phyloP scores from a whole-genome alignment of 441 rosid species.

The Populus hybrid region DNA sequence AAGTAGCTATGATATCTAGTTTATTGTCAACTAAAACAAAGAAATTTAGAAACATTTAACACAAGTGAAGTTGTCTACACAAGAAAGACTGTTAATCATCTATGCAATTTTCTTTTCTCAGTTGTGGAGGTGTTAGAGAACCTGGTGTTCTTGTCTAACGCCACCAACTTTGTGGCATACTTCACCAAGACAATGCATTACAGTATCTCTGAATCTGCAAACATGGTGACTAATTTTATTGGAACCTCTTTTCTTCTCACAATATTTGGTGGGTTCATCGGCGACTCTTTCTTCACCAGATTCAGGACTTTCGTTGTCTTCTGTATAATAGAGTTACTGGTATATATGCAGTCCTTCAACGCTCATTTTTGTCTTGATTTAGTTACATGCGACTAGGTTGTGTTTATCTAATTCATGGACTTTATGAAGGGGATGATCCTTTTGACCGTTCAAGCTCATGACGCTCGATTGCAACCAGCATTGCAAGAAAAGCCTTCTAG shows the following conservation, averaged over 20 bases:
- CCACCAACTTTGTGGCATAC: constrained; percentile 45
- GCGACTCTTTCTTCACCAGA: constrained; percentile 52
- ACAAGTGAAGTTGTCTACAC: background rate
- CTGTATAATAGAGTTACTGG: constrained; percentile 41
- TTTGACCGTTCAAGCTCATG: constrained; percentile 50
- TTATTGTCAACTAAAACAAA: background rate
- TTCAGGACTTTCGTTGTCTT: constrained; percentile 42
- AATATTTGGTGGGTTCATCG: constrained; percentile 50
- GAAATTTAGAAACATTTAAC: background rate
- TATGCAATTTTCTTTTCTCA: background rate
- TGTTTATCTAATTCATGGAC: background rate
- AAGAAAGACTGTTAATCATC: background rate
- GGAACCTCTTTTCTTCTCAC: constrained; percentile 61
- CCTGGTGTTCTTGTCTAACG: constrained; percentile 52
- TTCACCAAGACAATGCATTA: constrained; percentile 50
- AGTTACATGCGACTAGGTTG: background rate
- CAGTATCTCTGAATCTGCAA: constrained; percentile 48
- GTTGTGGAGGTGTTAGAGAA: constrained; percentile 62
- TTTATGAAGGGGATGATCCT: constrained; percentile 42
- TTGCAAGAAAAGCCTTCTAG: constrained; percentile 25
- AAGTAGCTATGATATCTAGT: background rate
- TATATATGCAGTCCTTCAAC: background rate
- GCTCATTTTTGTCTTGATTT: background rate
- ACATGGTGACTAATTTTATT: constrained; percentile 59
- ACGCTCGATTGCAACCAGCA: constrained; percentile 33